Evolutionary conservation across 495 filamentous ascomycete species (phyloP).

Genomic region (Astrothelium macrocarpum): DNA sequence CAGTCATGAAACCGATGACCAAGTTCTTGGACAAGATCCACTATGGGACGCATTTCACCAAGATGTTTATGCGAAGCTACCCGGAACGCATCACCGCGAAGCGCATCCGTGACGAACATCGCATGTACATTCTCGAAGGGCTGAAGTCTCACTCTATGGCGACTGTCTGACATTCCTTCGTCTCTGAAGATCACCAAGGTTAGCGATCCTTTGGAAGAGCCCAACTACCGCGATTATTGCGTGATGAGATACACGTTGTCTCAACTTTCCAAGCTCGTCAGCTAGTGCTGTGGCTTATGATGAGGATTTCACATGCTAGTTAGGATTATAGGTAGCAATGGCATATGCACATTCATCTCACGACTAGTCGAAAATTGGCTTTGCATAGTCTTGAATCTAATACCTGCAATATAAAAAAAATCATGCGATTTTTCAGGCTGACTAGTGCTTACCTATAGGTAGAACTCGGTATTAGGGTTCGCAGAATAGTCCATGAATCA

Average conservation of each 20-base stretch:
- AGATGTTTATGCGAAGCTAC: slow-evolving; percentile 42
- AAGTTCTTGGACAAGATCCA: slow-evolving; percentile 32
- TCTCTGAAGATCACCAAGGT: background rate
- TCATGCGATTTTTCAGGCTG: no score
- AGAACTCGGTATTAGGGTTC: no score
- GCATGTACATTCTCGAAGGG: slow-evolving; percentile 12
- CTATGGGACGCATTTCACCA: slow-evolving; percentile 41
- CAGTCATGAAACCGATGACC: slow-evolving; percentile 33
- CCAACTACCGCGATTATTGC: no score
- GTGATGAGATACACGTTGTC: background rate
- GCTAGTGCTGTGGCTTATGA: background rate
- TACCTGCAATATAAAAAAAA: no score
- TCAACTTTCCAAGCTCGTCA: background rate
- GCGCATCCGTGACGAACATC: slow-evolving; percentile 22
- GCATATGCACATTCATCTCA: background rate
- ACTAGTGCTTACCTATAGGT: no score
- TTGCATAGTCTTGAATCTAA: background rate
- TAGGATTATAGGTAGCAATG: background rate
- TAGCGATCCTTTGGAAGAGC: background rate
- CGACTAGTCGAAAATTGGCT: background rate
- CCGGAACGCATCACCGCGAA: slow-evolving; percentile 38
- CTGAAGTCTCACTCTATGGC: background rate
- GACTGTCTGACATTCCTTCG: background rate
- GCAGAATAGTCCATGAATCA: no score
- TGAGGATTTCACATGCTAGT: background rate